Conservation (phyloP, 805 yeast species). For the Maudiozyma serrabonitensis region DNA sequence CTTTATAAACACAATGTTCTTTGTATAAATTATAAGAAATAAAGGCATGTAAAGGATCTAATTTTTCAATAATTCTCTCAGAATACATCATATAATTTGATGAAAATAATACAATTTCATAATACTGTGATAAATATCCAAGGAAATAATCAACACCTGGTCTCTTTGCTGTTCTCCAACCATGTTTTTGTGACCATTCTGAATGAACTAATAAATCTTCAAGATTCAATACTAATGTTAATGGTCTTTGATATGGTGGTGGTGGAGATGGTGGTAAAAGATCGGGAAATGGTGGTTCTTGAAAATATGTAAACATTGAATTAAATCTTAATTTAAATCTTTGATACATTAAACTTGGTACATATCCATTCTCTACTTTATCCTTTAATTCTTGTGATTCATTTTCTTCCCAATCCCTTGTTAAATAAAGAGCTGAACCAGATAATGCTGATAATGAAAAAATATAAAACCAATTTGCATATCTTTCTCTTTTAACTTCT, state of each 20-base stretch:
- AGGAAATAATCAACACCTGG: slow-evolving; percentile 96
- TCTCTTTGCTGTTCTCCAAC: slow-evolving; percentile 98
- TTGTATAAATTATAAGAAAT: slow-evolving; percentile 79
- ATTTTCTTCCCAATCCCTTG: slow-evolving; percentile 77
- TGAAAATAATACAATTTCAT: slow-evolving; percentile 87
- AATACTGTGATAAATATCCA: slow-evolving; percentile 89
- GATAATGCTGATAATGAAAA: slow-evolving; percentile 38
- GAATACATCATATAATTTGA: slow-evolving; percentile 78
- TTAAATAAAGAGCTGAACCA: slow-evolving; percentile 55
- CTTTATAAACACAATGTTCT: slow-evolving; percentile 79
- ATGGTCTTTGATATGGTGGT: slow-evolving; percentile 84
- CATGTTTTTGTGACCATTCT: slow-evolving; percentile 82
- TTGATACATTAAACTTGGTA: slow-evolving; percentile 52
- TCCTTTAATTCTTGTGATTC: slow-evolving; percentile 54
- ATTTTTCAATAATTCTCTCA: slow-evolving; percentile 73
- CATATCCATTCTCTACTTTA: slow-evolving; percentile 54
- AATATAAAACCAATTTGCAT: slow-evolving; percentile 66
- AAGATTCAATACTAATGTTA: slow-evolving; percentile 78
- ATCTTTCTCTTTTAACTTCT: slow-evolving; percentile 73
- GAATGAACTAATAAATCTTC: slow-evolving; percentile 89
- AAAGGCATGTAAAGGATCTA: slow-evolving; percentile 89
- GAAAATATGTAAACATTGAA: slow-evolving; percentile 70
- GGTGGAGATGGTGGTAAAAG: slow-evolving; percentile 87
- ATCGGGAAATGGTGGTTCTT: slow-evolving; percentile 89
- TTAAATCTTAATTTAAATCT: slow-evolving; percentile 65